phyloP scores from a whole-genome alignment of 106 monocot genomes.

The Posidonia australis region DNA sequence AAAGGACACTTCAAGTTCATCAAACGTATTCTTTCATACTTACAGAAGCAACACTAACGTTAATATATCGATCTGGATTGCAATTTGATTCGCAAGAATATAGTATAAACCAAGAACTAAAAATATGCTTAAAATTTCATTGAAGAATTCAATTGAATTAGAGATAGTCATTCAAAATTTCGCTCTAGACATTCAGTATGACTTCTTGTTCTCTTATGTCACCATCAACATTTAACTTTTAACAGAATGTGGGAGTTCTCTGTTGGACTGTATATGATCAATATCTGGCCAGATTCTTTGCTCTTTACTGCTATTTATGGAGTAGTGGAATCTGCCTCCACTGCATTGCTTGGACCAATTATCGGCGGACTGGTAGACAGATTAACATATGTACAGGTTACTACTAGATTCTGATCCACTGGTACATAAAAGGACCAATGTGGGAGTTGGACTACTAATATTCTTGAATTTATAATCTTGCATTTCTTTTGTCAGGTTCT shows the following conservation, averaged over 20 bases:
- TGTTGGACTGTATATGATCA: conserved; percentile 89
- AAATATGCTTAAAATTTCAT: no score
- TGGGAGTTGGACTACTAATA: not conserved
- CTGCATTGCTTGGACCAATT: conserved; percentile 52
- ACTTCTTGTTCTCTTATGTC: not conserved
- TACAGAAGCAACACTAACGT: no score
- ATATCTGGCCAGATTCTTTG: conserved; percentile 77
- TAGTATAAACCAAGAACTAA: no score
- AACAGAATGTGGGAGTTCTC: conserved; percentile 99
- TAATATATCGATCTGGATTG: no score
- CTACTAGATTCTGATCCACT: not conserved
- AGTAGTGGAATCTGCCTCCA: conserved; percentile 76
- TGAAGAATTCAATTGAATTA: no score
- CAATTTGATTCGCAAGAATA: no score
- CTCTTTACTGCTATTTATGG: conserved; percentile 88
- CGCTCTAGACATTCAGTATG: no score
- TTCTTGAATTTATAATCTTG: not conserved
- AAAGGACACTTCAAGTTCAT: no score
- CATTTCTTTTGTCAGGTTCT: conserved; percentile 34
- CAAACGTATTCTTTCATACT: no score
- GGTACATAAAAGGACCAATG: not conserved
- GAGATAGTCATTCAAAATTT: no score
- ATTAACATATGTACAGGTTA: conserved; percentile 50
- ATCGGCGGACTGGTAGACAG: conserved; percentile 58
- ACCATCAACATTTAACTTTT: not conserved